Evolutionary conservation across 2,329 filamentous ascomycete genomes (phyloP), one percentile per base, ranked within the genome.

Genomic region (Fusarium sp.): DNA sequence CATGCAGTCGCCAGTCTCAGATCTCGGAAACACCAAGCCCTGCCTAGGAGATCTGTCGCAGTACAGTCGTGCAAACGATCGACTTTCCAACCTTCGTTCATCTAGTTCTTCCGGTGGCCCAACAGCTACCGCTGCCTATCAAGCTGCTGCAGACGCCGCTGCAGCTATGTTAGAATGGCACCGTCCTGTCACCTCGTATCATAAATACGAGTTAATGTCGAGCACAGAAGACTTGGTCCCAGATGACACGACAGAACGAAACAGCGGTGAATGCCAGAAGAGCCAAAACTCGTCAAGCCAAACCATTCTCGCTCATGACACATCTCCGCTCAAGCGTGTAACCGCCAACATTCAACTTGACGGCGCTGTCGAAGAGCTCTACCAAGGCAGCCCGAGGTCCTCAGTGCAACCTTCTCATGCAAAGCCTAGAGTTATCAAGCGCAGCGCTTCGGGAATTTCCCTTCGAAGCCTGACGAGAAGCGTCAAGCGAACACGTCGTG

Each of bases 11-110:
- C 81, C 81, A 6, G 69, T 73, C 10, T 76, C 77, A 11, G 69
- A 74, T 6, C 25, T 54, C 12, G 63, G 64, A 10, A 38, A 64
- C 6, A 75, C 80, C 47, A 76, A 68, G 12, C 66, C 81, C 9
- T 81, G 76, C 32, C 59, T 80, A 14, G 76, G 80, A 14, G 69
- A 81, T 30, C 70, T 84, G 37, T 73, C 75, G 1, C 77, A 76
- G 35, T 83, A 80, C 56, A 78, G 76, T 50, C 75, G 73, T 27
- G 72, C 70, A 37, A 80, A 81, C 27, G 77, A 81, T 63, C 69
- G 76, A 4, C 69, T 81, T 6, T 81, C 80, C 0, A 78, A 78
- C 25, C 77, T 83, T 22, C 70, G 74, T 10, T 82, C 82, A 17
- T 80, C 81, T 6, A 71, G 69, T 2, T 78, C 78, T 8, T 70